Conservation (phyloP, 805 yeast genomes). For the Starmerella sp. region DNA sequence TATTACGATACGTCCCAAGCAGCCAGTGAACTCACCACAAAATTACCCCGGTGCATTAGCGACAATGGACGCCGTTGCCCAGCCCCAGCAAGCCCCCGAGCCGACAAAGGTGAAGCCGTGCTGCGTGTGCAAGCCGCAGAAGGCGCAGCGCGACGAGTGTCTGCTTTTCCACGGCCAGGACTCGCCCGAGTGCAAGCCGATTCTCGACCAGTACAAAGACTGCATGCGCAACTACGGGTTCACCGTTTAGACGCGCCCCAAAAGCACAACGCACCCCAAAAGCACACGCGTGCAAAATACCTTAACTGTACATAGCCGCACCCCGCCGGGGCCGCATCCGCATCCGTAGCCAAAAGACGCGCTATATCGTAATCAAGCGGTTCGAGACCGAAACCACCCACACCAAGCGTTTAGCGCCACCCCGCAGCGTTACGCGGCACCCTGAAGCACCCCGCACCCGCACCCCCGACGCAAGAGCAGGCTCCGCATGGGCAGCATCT, state of each 20-base stretch:
- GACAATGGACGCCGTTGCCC: constrained; percentile 4
- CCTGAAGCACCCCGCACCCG: too few relatives aligned
- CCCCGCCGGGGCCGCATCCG: background rate
- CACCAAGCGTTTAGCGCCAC: background rate
- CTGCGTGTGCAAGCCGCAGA: constrained; percentile 84
- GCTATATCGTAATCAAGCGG: background rate
- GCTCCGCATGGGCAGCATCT: constrained; percentile 58
- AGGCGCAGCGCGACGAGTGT: constrained; percentile 77
- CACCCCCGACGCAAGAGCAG: too few relatives aligned
- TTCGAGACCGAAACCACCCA: too few relatives aligned
- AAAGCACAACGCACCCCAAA: background rate
- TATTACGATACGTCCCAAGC: background rate
- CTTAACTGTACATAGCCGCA: background rate
- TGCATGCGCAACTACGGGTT: constrained; percentile 95
- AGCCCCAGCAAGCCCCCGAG: background rate
- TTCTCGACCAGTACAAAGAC: constrained; percentile 60
- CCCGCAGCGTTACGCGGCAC: too few relatives aligned
- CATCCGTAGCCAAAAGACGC: background rate
- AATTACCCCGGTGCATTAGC: background rate
- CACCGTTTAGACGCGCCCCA: constrained; percentile 24
- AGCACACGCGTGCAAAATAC: background rate
- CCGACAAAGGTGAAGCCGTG: constrained; percentile 76
- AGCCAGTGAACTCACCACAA: background rate
- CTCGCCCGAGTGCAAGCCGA: constrained; percentile 62
- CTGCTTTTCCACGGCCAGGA: constrained; percentile 73